Evolutionary conservation across 1,284 basidiomycete species (phyloP).

Genomic region (Apiotrichum sp.): DNA sequence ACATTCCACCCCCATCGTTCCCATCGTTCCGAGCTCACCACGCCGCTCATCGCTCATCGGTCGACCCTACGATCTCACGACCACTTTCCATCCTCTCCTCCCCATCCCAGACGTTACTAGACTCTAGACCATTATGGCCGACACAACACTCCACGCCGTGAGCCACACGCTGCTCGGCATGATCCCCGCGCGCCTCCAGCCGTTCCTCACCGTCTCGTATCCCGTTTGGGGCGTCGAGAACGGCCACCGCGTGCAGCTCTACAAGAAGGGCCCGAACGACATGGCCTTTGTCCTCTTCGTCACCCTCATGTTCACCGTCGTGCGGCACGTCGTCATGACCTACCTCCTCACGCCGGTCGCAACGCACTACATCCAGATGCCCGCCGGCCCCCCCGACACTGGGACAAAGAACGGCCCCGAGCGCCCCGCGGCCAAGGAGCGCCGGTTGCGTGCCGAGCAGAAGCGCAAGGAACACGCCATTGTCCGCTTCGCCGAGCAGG

Average conservation of each 20-base stretch:
- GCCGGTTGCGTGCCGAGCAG: neutral
- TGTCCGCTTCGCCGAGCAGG: constrained; percentile 87
- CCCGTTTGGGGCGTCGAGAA: constrained; percentile 52
- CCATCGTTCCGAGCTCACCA: too few species aligned
- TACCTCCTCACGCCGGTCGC: constrained; percentile 61
- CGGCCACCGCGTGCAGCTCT: constrained; percentile 37
- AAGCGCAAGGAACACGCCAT: constrained; percentile 57
- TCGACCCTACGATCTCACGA: neutral
- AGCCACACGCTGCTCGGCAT: neutral
- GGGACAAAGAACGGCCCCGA: too few species aligned
- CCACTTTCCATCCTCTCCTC: neutral
- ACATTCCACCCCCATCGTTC: neutral
- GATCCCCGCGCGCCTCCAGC: constrained; percentile 34
- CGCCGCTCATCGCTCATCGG: too few species aligned
- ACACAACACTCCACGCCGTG: neutral
- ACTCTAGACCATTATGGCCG: too few species aligned
- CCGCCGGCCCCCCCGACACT: neutral
- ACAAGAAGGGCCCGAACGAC: constrained; percentile 64
- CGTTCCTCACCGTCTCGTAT: constrained; percentile 71
- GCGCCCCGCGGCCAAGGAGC: constrained; percentile 1
- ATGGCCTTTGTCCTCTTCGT: constrained; percentile 63
- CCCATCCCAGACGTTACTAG: neutral
- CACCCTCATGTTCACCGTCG: constrained; percentile 68
- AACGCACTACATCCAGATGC: constrained; percentile 1
- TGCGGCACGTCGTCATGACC: constrained; percentile 68